Evolutionary conservation across 2,329 filamentous ascomycete genomes (phyloP), one percentile per base, ranked within the genome.

Genomic region (Cadophora sp.): DNA sequence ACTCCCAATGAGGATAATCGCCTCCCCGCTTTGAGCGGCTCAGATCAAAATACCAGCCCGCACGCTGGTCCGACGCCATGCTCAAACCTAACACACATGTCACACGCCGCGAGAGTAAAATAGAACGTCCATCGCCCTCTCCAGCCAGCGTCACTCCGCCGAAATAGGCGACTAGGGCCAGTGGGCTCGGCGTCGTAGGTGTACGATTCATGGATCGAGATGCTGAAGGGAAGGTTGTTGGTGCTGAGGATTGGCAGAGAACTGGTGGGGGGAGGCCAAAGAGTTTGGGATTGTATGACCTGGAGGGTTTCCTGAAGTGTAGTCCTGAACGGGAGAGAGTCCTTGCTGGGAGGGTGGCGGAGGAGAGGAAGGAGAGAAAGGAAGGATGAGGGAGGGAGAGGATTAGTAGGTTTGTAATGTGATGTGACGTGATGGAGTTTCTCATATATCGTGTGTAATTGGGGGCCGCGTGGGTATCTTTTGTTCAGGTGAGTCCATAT

Each of bases 281-380:
- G n/a, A n/a, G 73, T 61, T 40, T 72, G 3, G 73, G 69, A 2
- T 26, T 73, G 11, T 76, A 76, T 67, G 74, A 76, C 66, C 62
- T 73, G 37, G 68, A 71, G n/a, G 74, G 73, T 0, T 75, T 76
- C 55, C 58, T 75, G 61, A 74, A 40, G 26, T 66, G 62, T 58
- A 73, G 70, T 37, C 74, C 74, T 34, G 65, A 59, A 7, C 66
- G 64, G 48, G 56, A 67, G 62, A 31, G 26, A 24, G 19, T 60
- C 22, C 59, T 46, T 48, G 40, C 50, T 37, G 11, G 24, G 0
- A 50, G 50, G 65, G 14, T 11, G n/a, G 29, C 50, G 43, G 46
- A 31, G 22, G 27, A 48, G 43, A 53, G 34, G 55, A 67, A 22
- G 34, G 59, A 29, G n/a, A n/a, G n/a, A 29, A 43, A 63, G 27